These are phyloP conservation scores for Cyberlindnera petersonii DNA, from an alignment of 805 yeast genomes.

Conservation along the genomic window DNA sequence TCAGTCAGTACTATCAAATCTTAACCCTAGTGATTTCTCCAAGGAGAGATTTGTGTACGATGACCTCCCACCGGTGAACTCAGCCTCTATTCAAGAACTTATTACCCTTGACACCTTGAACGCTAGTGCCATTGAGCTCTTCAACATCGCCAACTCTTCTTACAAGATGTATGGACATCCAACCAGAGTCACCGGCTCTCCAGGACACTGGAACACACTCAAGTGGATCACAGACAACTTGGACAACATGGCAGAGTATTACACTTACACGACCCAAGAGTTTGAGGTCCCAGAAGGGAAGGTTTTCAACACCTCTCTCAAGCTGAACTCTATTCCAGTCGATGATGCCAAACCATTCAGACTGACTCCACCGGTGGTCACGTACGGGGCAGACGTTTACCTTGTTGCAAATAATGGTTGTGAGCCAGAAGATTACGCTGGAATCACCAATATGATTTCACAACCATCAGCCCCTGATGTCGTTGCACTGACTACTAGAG, in stretches of 20 bases:
- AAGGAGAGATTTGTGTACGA: slow-evolving; percentile 35
- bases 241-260: slow-evolving; percentile 54
- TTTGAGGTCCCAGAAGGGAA: slow-evolving; percentile 71
- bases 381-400: slow-evolving; percentile 54
- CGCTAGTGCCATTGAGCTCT: slow-evolving; percentile 60
- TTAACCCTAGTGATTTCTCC: neutral
- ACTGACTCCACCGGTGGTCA: slow-evolving; percentile 76
- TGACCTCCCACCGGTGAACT: slow-evolving; percentile 46
- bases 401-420: slow-evolving; percentile 68
- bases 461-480: slow-evolving; percentile 11
- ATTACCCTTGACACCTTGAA: slow-evolving; percentile 57
- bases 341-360: slow-evolving; percentile 51
- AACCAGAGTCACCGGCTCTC: slow-evolving; percentile 88
- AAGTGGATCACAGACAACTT: slow-evolving; percentile 60
- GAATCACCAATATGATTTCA: slow-evolving; percentile 29
- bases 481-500: slow-evolving; percentile 76
- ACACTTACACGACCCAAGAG: slow-evolving; percentile 59
- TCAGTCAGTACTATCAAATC: neutral
- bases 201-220: slow-evolving; percentile 85
- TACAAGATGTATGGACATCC: slow-evolving; percentile 68
- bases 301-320: slow-evolving; percentile 49
- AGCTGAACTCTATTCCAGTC: slow-evolving; percentile 44
- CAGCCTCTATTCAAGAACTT: slow-evolving; percentile 59
- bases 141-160: slow-evolving; percentile 57
- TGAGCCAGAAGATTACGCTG: slow-evolving; percentile 55